phyloP scores from a whole-genome alignment of 768 basidiomycete genomes.

The Hericium alpestre region DNA sequence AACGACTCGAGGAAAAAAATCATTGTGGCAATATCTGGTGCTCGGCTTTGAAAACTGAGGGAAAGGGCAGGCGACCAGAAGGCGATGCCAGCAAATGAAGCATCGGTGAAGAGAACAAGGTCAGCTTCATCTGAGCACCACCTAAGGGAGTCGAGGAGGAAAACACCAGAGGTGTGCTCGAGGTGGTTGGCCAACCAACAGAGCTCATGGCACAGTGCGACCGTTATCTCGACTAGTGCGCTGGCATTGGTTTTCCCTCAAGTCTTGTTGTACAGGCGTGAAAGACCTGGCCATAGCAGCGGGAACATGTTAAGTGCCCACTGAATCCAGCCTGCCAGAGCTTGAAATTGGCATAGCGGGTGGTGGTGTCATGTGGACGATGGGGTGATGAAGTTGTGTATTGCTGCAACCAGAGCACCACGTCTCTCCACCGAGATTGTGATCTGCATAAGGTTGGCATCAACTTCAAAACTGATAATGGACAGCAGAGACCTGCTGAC shows the following conservation, averaged over 20 bases:
- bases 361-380: not conserved
- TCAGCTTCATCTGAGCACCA: conserved; percentile 8
- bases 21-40: not conserved
- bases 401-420: not conserved
- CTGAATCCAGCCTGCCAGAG: not conserved
- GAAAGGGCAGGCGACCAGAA: conserved; percentile 11
- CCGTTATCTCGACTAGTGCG: conserved; percentile 20
- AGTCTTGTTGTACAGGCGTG: conserved; percentile 23
- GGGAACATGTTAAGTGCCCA: conserved; percentile 25
- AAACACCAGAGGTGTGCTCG: not conserved
- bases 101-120: conserved; percentile 14
- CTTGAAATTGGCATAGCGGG: not conserved
- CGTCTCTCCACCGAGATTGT: conserved; percentile 17
- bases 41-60: conserved; percentile 1
- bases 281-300: conserved; percentile 19
- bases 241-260: conserved; percentile 11
- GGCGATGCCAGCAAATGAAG: conserved; percentile 13
- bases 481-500: conserved; percentile 15
- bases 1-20: conserved; percentile 8
- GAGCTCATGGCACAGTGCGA: conserved; percentile 18
- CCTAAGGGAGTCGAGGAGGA: conserved; percentile 6
- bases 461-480: conserved; percentile 22
- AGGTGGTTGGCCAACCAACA: conserved; percentile 22
- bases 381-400: not conserved
- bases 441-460: conserved; percentile 28